Evolutionary conservation across 805 yeast genomes (phyloP).

Genomic region (Teunomyces funiuensis): DNA sequence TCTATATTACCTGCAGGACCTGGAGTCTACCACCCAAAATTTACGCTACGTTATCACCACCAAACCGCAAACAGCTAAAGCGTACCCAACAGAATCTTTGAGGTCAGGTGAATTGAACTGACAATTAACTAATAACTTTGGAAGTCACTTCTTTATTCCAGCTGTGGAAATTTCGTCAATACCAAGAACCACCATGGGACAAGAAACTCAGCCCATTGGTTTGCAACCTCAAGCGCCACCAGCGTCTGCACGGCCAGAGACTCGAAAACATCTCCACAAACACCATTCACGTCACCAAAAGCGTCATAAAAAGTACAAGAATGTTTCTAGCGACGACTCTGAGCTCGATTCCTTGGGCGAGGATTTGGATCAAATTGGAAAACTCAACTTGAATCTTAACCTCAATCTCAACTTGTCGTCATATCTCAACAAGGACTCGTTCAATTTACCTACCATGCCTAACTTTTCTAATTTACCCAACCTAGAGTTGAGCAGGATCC

Average conservation of each 20-base stretch:
- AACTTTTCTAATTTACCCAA: conserved; percentile 24
- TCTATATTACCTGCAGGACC: not conserved
- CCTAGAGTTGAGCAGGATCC: conserved; percentile 23
- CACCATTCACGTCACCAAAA: conserved; percentile 2
- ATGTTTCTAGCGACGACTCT: conserved; percentile 18
- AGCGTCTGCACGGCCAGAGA: not conserved
- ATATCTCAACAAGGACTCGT: conserved; percentile 16
- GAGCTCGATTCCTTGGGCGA: conserved; percentile 42
- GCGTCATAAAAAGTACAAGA: not conserved
- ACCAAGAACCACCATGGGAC: not conserved
- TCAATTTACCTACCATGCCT: conserved; percentile 23
- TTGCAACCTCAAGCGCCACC: not conserved
- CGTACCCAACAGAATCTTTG: not conserved
- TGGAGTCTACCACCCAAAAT: not conserved
- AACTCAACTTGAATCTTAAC: conserved; percentile 33
- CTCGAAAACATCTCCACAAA: conserved; percentile 1
- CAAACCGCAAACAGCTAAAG: not conserved
- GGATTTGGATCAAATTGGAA: conserved; percentile 55
- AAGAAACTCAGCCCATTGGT: not conserved
- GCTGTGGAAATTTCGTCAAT: not conserved
- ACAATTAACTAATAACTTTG: not conserved
- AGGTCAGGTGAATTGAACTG: not conserved
- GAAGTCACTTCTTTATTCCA: not conserved
- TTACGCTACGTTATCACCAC: not conserved
- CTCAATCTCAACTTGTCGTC: conserved; percentile 22